Conservation (phyloP, 2,329 filamentous ascomycete genomes). For the Thelonectria rubi region DNA sequence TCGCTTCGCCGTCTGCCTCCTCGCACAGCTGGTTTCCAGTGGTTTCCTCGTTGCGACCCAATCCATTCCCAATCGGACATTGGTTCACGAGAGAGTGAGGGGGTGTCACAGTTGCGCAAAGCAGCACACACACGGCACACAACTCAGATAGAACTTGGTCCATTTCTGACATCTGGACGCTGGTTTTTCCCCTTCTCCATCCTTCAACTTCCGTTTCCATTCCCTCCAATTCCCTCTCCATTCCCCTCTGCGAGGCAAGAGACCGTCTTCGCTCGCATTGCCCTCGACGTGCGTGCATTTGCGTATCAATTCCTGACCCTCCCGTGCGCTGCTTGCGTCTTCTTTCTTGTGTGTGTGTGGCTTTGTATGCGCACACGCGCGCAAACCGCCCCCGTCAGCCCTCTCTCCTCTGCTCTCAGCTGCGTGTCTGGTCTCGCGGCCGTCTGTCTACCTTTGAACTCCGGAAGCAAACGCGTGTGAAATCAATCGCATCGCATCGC, state of each 20-base stretch:
- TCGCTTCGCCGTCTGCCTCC: constrained; percentile 16
- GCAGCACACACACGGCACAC: constrained; percentile 8
- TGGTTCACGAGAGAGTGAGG: constrained; percentile 21
- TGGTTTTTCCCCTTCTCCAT: constrained; percentile 18
- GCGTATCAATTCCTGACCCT: constrained; percentile 5
- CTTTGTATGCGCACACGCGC: constrained; percentile 40
- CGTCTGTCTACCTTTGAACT: not conserved
- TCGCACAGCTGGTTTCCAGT: constrained; percentile 8
- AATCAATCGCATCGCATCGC: constrained; percentile 23
- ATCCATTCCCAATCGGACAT: constrained; percentile 36
- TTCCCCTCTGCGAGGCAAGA: constrained; percentile 8
- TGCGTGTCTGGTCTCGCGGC: not conserved
- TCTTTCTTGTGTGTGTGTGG: constrained; percentile 28
- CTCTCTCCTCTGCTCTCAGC: not conserved
- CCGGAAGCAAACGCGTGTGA: constrained; percentile 13
- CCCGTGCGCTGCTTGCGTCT: constrained; percentile 23
- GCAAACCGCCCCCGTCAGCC: constrained; percentile 28
- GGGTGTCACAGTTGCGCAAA: constrained; percentile 20
- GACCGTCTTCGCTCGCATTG: constrained; percentile 17
- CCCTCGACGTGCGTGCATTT: constrained; percentile 13
- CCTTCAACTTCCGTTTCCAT: constrained; percentile 4
- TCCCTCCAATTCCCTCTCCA: constrained; percentile 25
- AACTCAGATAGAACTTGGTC: constrained; percentile 14
- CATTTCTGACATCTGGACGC: constrained; percentile 19
- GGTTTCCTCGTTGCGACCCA: constrained; percentile 31